These are phyloP conservation scores for Trichoderma asperellum DNA, from an alignment of 2,329 filamentous ascomycete species.

Conservation along the genomic window DNA sequence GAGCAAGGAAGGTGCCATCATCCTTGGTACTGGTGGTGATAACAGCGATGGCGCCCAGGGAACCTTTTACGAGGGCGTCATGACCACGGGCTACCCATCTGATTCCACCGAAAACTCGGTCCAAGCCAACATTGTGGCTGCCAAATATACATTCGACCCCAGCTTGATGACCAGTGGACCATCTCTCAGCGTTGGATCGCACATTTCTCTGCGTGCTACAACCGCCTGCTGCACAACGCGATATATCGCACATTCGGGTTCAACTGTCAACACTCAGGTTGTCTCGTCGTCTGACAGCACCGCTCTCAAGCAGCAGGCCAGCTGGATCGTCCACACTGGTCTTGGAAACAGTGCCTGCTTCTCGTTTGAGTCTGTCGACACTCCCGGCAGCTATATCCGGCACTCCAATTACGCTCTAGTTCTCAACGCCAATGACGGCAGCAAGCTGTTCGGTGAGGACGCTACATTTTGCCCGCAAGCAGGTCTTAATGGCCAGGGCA, in stretches of 20 bases:
- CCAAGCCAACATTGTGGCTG: conserved; percentile 15
- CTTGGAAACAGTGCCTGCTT: conserved; percentile 6
- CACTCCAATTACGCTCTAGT: conserved; percentile 9
- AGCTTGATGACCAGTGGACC: not conserved
- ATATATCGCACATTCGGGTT: not conserved
- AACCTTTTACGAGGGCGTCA: conserved; percentile 19
- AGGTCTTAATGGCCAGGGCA: conserved; percentile 11
- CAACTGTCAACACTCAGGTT: conserved; percentile 15
- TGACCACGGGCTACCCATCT: conserved; percentile 16
- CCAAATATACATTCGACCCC: conserved; percentile 7
- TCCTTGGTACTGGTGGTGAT: conserved; percentile 11
- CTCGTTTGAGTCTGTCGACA: conserved; percentile 13
- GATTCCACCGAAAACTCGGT: conserved; percentile 17
- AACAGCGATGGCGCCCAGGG: conserved; percentile 1
- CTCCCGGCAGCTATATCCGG: not conserved
- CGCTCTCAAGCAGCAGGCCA: not conserved
- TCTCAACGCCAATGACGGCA: conserved; percentile 11
- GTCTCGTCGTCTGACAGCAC: not conserved
- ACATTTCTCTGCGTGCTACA: conserved; percentile 8
- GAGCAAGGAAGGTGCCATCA: conserved; percentile 15
- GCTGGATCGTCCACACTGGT: conserved; percentile 12
- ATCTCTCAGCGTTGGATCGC: conserved; percentile 1
- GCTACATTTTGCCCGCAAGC: conserved; percentile 14
- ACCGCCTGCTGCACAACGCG: conserved; percentile 10
- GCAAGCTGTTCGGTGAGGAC: conserved; percentile 4